Percentiles rank a stretch among this genome's conserved stretches.
Evolutionary conservation across 1,284 basidiomycete genomes (phyloP).

Genomic region (Naganishia albida): DNA sequence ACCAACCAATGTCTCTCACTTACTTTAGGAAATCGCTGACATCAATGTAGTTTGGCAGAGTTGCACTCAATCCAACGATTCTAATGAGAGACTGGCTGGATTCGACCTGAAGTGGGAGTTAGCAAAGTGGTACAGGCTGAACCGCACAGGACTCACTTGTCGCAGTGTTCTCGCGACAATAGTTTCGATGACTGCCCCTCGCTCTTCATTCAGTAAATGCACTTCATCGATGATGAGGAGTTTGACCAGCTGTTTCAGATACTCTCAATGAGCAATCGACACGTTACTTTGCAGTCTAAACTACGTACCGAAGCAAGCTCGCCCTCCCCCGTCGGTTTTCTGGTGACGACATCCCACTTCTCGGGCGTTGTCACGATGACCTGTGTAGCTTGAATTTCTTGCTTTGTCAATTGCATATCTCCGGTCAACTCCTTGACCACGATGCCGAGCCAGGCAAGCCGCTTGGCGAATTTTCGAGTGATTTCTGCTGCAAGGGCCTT

Average conservation of each 20-base stretch:
- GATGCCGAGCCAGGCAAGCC: conserved; percentile 86
- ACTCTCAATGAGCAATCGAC: neutral
- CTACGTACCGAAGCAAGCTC: conserved; percentile 77
- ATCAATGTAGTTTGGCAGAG: conserved; percentile 95
- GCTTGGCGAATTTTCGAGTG: conserved; percentile 85
- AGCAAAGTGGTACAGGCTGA: neutral
- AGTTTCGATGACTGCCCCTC: conserved; percentile 97
- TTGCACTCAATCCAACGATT: conserved; percentile 98
- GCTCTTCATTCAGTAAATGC: conserved; percentile 94
- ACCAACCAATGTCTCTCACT: conserved; percentile 31
- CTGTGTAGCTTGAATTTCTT: conserved; percentile 93
- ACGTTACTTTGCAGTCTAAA: neutral
- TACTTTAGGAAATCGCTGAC: conserved; percentile 92
- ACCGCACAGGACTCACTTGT: conserved; percentile 60
- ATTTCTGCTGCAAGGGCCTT: conserved; percentile 97
- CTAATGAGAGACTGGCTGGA: conserved; percentile 95
- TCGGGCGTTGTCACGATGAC: conserved; percentile 99
- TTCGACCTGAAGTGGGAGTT: conserved; percentile 67
- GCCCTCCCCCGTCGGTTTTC: conserved; percentile 95
- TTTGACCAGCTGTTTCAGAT: conserved; percentile 70
- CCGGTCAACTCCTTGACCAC: conserved; percentile 91
- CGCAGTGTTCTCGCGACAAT: conserved; percentile 95
- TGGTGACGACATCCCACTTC: conserved; percentile 99
- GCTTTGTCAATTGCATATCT: conserved; percentile 96
- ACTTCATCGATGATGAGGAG: conserved; percentile 98